Evolutionary conservation across 2,329 filamentous ascomycete genomes (phyloP).

Genomic region (Aplosporella prunicola): DNA sequence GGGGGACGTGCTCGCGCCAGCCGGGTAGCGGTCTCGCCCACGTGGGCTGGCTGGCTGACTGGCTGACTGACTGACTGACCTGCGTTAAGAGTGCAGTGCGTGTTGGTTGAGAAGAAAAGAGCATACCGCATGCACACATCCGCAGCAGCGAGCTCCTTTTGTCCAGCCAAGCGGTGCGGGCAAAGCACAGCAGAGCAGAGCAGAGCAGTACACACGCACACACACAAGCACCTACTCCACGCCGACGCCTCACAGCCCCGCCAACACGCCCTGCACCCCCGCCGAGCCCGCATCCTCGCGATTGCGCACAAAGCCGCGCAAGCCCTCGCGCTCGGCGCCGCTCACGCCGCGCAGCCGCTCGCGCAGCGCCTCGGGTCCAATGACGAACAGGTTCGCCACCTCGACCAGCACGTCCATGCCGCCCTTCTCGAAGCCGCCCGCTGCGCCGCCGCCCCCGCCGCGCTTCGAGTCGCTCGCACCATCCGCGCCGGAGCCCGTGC

Average conservation of each 20-base stretch:
- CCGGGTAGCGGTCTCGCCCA: too few relatives aligned
- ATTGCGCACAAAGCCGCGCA: constrained; percentile 75
- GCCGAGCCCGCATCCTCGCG: constrained; percentile 74
- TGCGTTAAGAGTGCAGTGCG: too few relatives aligned
- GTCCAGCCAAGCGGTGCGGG: too few relatives aligned
- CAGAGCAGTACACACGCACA: too few relatives aligned
- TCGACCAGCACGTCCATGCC: constrained; percentile 79
- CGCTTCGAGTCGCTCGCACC: constrained; percentile 20
- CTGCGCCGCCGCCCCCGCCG: constrained; percentile 18
- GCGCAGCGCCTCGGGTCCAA: constrained; percentile 52
- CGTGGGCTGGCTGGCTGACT: too few relatives aligned
- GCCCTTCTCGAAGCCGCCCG: constrained; percentile 41
- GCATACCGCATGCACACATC: too few relatives aligned
- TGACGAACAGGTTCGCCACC: constrained; percentile 91
- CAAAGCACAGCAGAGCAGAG: too few relatives aligned
- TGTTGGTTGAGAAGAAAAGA: too few relatives aligned
- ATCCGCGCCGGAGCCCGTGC: constrained; percentile 17
- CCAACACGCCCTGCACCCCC: constrained; percentile 75
- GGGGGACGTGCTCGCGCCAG: too few relatives aligned
- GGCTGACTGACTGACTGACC: too few relatives aligned
- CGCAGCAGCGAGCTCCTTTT: too few relatives aligned
- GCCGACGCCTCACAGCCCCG: constrained; percentile 51
- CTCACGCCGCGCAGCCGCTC: constrained; percentile 39
- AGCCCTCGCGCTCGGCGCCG: constrained; percentile 40
- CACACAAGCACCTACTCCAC: too few relatives aligned